These are phyloP conservation scores for Cicer chorassanicum DNA, from an alignment of 306 rosid genomes.

Conservation along the genomic window DNA sequence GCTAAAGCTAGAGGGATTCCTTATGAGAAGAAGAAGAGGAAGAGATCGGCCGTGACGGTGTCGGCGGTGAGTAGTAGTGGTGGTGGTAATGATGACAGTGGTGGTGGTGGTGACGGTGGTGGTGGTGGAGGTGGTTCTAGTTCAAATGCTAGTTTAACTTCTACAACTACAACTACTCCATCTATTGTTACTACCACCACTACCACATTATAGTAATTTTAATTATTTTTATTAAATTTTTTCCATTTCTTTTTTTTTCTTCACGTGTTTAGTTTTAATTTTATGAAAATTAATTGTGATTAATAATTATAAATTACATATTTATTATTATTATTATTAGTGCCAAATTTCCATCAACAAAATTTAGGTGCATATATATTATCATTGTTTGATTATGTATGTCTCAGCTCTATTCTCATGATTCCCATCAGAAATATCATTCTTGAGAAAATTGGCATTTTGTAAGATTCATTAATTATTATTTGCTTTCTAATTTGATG, in stretches of 20 bases:
- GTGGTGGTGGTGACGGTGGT: slow-evolving; percentile 8
- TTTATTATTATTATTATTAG: slow-evolving; percentile 45
- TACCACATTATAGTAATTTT: slow-evolving; percentile 59
- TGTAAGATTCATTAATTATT: neutral
- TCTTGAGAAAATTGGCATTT: neutral
- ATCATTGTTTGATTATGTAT: neutral
- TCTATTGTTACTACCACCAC: slow-evolving; percentile 49
- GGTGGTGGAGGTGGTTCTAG: slow-evolving; percentile 26
- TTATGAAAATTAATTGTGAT: slow-evolving; percentile 62
- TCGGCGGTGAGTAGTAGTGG: slow-evolving; percentile 42
- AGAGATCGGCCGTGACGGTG: slow-evolving; percentile 50
- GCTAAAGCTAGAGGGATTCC: slow-evolving; percentile 96
- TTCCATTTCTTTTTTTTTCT: neutral
- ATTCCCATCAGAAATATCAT: neutral
- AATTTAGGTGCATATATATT: slow-evolving; percentile 2
- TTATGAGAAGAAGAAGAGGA: slow-evolving; percentile 91
- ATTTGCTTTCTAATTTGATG: slow-evolving; percentile 7
- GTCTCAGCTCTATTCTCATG: slow-evolving; percentile 1
- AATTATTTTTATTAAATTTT: slow-evolving; percentile 42
- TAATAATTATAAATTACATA: slow-evolving; percentile 52
- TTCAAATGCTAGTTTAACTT: slow-evolving; percentile 38
- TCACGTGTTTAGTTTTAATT: slow-evolving; percentile 33
- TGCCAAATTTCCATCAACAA: slow-evolving; percentile 49
- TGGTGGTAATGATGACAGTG: neutral
- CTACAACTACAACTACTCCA: slow-evolving; percentile 44